Evolutionary conservation across 2,329 filamentous ascomycete genomes (phyloP).

Genomic region (Epichloe brachyelytri): DNA sequence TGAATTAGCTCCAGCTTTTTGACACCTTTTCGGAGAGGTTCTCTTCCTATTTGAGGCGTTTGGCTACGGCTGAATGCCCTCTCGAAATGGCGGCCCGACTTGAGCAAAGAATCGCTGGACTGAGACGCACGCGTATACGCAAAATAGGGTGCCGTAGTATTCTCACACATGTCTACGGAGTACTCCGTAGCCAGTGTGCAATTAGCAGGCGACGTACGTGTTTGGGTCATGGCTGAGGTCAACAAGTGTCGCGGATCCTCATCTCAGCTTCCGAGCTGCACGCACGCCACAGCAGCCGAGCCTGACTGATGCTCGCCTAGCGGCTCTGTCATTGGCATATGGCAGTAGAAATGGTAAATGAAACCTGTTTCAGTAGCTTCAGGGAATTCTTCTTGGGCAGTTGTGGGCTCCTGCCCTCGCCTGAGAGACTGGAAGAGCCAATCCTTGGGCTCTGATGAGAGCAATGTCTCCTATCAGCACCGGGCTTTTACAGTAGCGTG

Average conservation of each 20-base stretch:
- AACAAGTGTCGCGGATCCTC: not conserved
- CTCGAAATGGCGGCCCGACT: not conserved
- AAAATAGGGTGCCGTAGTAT: not conserved
- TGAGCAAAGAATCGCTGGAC: not conserved
- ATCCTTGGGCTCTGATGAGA: not conserved
- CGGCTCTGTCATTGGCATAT: not conserved
- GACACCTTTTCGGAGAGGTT: not conserved
- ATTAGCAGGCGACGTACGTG: not conserved
- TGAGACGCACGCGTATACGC: not conserved
- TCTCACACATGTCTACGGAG: not conserved
- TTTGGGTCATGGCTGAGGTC: not conserved
- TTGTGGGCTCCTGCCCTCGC: not conserved
- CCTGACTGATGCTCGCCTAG: not conserved
- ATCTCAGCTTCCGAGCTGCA: not conserved
- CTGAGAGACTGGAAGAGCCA: not conserved
- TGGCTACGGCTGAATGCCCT: not conserved
- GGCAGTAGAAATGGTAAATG: not conserved
- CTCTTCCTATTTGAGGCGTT: too few relatives aligned
- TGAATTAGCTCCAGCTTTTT: not conserved
- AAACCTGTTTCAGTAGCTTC: not conserved
- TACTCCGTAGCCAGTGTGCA: not conserved
- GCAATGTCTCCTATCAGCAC: not conserved
- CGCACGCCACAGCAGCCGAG: conserved; percentile 2
- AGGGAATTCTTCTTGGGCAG: not conserved
- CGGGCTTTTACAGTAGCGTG: too few relatives aligned